Conservation (phyloP, 2,329 filamentous ascomycete genomes). For the Penicillium sp. region DNA sequence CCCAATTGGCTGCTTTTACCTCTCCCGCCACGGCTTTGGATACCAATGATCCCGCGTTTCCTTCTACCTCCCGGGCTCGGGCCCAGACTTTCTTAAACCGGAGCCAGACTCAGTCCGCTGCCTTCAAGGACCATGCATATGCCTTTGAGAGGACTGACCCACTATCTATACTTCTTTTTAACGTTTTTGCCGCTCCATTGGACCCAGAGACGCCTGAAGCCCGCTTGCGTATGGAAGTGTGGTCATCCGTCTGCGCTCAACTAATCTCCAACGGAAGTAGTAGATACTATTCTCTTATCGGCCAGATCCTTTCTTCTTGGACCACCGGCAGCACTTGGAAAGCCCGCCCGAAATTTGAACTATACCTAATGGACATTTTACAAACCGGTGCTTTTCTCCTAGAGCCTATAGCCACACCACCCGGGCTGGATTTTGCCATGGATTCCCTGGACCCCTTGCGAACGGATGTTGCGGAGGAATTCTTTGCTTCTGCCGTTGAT, state of each 20-base stretch:
- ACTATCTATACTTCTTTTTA: constrained; percentile 79
- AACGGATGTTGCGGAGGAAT: constrained; percentile 78
- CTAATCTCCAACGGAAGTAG: constrained; percentile 75
- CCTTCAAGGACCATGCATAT: constrained; percentile 75
- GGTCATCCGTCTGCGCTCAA: constrained; percentile 82
- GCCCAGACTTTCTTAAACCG: constrained; percentile 21
- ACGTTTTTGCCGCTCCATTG: constrained; percentile 82
- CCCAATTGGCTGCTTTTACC: constrained; percentile 74
- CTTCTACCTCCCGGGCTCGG: constrained; percentile 58
- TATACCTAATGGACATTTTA: constrained; percentile 90
- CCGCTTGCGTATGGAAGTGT: constrained; percentile 73
- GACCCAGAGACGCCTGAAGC: constrained; percentile 80
- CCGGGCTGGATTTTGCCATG: constrained; percentile 65
- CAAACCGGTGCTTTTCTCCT: constrained; percentile 89
- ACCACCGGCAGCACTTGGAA: constrained; percentile 84
- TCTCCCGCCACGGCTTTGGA: constrained; percentile 76
- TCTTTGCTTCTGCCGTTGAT: constrained; percentile 78
- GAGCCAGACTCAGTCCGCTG: constrained; percentile 47
- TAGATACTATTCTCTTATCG: constrained; percentile 75
- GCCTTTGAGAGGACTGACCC: constrained; percentile 88
- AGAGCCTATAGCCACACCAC: constrained; percentile 78
- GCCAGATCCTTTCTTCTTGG: constrained; percentile 84
- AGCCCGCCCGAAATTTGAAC: constrained; percentile 82
- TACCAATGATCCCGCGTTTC: constrained; percentile 77
- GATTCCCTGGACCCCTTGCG: constrained; percentile 68